Conservation (phyloP, 1,284 basidiomycete species). For the Moesziomyces antarcticus region DNA sequence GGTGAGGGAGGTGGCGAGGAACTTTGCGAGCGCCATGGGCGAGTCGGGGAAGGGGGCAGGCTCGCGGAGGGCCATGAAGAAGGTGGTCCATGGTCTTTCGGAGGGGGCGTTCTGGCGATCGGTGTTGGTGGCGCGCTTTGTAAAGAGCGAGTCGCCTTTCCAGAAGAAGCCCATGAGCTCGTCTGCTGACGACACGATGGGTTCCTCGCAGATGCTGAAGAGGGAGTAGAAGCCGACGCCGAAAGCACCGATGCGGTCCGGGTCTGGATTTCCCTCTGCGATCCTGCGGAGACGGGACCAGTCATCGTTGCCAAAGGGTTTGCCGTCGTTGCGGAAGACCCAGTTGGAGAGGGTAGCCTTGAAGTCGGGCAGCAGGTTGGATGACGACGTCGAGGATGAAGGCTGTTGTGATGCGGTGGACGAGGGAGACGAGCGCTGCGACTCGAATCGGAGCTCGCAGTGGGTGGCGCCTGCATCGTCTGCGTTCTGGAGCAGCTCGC, state of each 20-base stretch:
- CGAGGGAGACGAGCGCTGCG: conserved; percentile 21
- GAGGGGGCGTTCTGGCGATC: conserved; percentile 37
- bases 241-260: conserved; percentile 70
- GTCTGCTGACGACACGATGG: conserved; percentile 87
- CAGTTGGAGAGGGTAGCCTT: conserved; percentile 68
- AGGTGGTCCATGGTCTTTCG: conserved; percentile 80
- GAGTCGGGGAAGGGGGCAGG: conserved; percentile 82
- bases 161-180: conserved; percentile 93
- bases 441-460: conserved; percentile 66
- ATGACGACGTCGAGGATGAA: background rate
- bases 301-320: conserved; percentile 62
- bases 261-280: conserved; percentile 72
- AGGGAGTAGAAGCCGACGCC: conserved; percentile 72
- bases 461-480: conserved; percentile 84
- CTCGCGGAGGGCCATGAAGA: conserved; percentile 89
- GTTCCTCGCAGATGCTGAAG: conserved; percentile 77
- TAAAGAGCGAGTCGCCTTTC: conserved; percentile 72
- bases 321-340: conserved; percentile 85
- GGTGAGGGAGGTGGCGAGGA: conserved; percentile 90
- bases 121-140: conserved; percentile 53
- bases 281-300: conserved; percentile 66
- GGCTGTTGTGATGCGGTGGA: conserved; percentile 2
- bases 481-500: conserved; percentile 93
- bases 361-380: conserved; percentile 64
- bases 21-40: conserved; percentile 84